Conservation (phyloP, 768 basidiomycete genomes). For the Hericium coralloides region DNA sequence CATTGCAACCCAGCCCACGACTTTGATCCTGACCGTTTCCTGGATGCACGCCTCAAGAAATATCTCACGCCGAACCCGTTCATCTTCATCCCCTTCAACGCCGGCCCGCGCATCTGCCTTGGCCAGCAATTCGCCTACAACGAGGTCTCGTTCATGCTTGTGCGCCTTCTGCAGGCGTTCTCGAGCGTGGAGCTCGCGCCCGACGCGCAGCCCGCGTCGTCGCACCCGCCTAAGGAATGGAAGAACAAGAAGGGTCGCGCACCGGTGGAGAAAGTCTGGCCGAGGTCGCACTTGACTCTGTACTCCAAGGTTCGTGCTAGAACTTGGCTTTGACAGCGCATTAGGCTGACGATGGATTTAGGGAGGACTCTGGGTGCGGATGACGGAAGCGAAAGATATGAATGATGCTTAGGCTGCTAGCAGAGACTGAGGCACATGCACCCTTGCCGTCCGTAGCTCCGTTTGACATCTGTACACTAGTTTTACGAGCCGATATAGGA, state of each 20-base stretch:
- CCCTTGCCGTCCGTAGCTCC: no score
- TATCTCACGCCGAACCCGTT: slow-evolving; percentile 51
- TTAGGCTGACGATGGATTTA: background rate
- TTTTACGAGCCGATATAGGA: no score
- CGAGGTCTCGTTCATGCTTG: slow-evolving; percentile 42
- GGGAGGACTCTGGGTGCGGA: background rate
- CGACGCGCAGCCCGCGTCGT: slow-evolving; percentile 15
- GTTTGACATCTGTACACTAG: no score
- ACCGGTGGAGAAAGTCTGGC: slow-evolving; percentile 8
- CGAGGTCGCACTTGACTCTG: slow-evolving; percentile 1
- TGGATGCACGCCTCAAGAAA: slow-evolving; percentile 46
- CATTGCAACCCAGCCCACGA: slow-evolving; percentile 36
- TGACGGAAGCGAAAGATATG: background rate
- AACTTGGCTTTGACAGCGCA: background rate
- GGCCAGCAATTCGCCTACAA: slow-evolving; percentile 48
- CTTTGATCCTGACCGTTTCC: slow-evolving; percentile 58
- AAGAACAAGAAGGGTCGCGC: background rate
- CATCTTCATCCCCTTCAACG: slow-evolving; percentile 63
- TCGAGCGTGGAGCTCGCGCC: slow-evolving; percentile 16
- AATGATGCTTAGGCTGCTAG: background rate
- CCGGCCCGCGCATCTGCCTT: slow-evolving; percentile 55
- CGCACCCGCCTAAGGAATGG: background rate
- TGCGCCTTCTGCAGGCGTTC: slow-evolving; percentile 42
- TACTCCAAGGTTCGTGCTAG: background rate
- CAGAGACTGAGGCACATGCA: no score